These are phyloP conservation scores for Bisporella sp. DNA, from an alignment of 2,329 filamentous ascomycete species.

Conservation along the genomic window DNA sequence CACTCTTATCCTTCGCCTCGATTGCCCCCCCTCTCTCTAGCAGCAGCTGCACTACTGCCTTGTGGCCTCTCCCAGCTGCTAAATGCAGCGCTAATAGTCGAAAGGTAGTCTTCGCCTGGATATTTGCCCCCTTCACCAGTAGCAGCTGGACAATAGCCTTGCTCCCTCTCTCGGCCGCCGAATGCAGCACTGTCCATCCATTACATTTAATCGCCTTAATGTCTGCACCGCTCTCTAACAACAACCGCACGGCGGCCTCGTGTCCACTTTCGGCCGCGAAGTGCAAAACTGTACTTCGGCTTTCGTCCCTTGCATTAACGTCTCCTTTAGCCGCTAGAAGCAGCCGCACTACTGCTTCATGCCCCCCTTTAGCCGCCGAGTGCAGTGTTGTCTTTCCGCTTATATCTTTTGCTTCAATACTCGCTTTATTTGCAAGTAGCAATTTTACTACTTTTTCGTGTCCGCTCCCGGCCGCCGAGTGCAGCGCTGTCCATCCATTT, in stretches of 20 bases:
- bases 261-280: slow-evolving; percentile 12
- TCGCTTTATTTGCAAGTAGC: slow-evolving; percentile 2
- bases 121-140: neutral
- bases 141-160: neutral
- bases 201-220: slow-evolving; percentile 1
- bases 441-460: slow-evolving; percentile 2
- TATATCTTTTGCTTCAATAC: neutral
- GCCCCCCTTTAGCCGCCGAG: slow-evolving; percentile 10
- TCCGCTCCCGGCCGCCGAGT: slow-evolving; percentile 18
- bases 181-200: slow-evolving; percentile 2
- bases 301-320: slow-evolving; percentile 1
- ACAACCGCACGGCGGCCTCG: neutral
- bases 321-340: neutral
- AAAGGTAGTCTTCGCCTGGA: neutral
- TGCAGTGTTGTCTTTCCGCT: slow-evolving; percentile 1
- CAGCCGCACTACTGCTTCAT: neutral
- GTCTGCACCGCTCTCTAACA: neutral
- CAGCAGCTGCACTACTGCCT: too few relatives aligned
- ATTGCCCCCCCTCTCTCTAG: too few relatives aligned
- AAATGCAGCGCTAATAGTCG: neutral
- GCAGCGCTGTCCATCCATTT: slow-evolving; percentile 9
- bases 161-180: neutral
- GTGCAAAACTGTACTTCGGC: slow-evolving; percentile 10
- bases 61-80: too few relatives aligned
- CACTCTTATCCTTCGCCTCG: too few relatives aligned